Evolutionary conservation across 371 early-diverging fungal genomes (phyloP).

Genomic region (Rhizopus delemar): DNA sequence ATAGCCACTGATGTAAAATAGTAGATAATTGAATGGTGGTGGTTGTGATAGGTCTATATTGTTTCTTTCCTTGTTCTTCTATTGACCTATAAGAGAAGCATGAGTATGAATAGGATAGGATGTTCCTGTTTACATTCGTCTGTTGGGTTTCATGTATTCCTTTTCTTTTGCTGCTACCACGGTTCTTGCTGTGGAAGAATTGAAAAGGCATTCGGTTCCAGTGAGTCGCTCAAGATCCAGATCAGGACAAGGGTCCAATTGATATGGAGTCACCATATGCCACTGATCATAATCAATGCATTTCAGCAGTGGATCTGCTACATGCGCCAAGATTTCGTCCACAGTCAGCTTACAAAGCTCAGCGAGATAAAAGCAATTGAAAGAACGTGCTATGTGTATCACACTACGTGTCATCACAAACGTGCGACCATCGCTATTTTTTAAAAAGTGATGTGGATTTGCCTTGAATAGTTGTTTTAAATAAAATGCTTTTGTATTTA

Average conservation of each 20-base stretch:
- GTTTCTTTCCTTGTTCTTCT: neutral
- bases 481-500: constrained; percentile 10
- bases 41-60: neutral
- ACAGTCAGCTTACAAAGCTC: constrained; percentile 36
- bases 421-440: constrained; percentile 12
- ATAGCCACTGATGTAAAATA: constrained; percentile 17
- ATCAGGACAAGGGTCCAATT: neutral
- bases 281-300: constrained; percentile 23
- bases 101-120: neutral
- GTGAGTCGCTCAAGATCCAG: constrained; percentile 11
- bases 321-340: constrained; percentile 28
- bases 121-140: neutral
- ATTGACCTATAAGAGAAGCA: neutral
- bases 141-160: neutral
- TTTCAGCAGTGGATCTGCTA: constrained; percentile 36
- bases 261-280: constrained; percentile 1
- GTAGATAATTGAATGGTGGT: neutral
- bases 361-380: constrained; percentile 30
- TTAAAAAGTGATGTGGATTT: constrained; percentile 21
- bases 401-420: constrained; percentile 22
- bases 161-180: neutral
- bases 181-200: neutral
- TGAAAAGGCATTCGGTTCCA: constrained; percentile 21
- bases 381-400: constrained; percentile 29
- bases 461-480: constrained; percentile 14